Evolutionary conservation across 192 early-diverging fungal species (phyloP).

Genomic region (Backusella morwellensis): DNA sequence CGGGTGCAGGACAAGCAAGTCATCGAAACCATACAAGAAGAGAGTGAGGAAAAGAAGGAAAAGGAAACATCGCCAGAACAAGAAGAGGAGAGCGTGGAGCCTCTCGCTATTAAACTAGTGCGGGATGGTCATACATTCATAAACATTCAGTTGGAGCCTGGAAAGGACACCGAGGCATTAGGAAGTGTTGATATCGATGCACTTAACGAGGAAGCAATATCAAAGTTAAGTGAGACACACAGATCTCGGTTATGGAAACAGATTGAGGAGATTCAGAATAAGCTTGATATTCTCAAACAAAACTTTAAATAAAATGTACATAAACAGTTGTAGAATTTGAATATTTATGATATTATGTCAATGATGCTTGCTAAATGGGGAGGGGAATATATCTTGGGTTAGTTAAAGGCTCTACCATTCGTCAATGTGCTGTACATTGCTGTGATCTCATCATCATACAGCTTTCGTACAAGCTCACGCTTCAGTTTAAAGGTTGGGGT

Average conservation of each 20-base stretch:
- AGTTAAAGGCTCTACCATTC: conserved; percentile 27
- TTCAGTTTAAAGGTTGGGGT: conserved; percentile 95
- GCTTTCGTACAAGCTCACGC: conserved; percentile 67
- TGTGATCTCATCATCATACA: conserved; percentile 65
- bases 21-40: background rate
- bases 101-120: background rate
- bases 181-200: background rate
- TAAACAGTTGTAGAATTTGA: background rate
- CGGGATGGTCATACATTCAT: background rate
- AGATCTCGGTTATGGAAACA: conserved; percentile 1
- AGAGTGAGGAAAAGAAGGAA: background rate
- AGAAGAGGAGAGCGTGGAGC: background rate
- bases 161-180: background rate
- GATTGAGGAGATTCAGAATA: conserved; percentile 11
- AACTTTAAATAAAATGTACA: background rate
- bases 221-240: background rate
- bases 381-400: background rate
- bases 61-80: background rate
- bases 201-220: background rate
- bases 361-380: background rate
- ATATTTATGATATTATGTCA: background rate
- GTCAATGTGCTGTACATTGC: conserved; percentile 58
- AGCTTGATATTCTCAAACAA: conserved; percentile 10
- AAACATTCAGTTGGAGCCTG: background rate
- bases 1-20: background rate